Evolutionary conservation across 2,329 filamentous ascomycete genomes (phyloP), one percentile per base, ranked within the genome.

Genomic region (Botrytis elliptica): DNA sequence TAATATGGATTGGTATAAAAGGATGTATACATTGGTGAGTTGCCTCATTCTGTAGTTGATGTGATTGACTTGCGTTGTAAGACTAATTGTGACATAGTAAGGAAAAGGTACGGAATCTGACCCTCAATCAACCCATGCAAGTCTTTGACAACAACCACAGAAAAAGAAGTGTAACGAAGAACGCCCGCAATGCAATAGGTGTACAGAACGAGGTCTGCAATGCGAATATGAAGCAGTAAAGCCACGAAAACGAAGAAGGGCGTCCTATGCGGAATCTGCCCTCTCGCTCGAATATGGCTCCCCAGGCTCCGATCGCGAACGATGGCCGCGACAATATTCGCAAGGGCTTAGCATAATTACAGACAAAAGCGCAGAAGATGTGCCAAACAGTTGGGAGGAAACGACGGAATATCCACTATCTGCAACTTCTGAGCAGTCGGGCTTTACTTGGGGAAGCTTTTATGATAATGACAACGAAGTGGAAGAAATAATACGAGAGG

Each of bases 121-220:
- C n/a, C 22, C 36, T 44, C 33, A 64, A 46, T 33, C 29, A 62
- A 55, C 57, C 20, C 33, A 57, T 9, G 20, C 55, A 42, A 62
- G 44, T 60, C 46, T 70, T 75, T 79, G 66, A 79, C 52, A 55
- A 36, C 22, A 42, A 36, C 38, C 46, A 25, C 75, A 81, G 79
- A 81, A 81, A 75, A 81, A 81, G 77, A 81, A 81, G 74, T 81
- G 80, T 49, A 80, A 81, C 75, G 80, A 81, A 62, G 73, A 76
- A 69, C 77, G 78, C 36, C 80, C 80, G 3, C 74, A 75, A 64
- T 81, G 80, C 76, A 79, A 81, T 74, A 77, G 80, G 52, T 81
- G 80, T 67, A 73, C 67, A 10, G 79, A 81, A 71, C 74, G 77
- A 60, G 74, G 75, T 18, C 72, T 80, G 25, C 60, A 76, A 70